Evolutionary conservation across 2,329 filamentous ascomycete species (phyloP), one percentile per base, ranked within the genome.

Genomic region (Stemphylium vesicarium): DNA sequence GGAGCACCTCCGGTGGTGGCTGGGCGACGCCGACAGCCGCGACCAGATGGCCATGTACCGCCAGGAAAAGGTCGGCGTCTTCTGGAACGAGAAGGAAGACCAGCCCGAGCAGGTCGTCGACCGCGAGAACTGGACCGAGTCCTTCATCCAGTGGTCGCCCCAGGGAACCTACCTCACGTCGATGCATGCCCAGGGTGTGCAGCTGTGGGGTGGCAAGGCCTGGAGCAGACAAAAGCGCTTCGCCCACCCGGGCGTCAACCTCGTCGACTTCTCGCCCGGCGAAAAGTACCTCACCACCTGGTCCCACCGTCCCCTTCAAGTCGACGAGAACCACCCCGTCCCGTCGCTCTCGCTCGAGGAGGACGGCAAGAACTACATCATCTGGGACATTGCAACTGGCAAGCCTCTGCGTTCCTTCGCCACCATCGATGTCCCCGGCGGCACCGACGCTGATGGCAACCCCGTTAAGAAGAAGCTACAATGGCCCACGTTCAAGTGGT

Each of bases 401-500:
- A 90, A 94, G 76, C 92, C 94, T 52, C 84, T 99, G 45, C 90
- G 95, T 61, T 98, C 95, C 0, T 99, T 99, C 74, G 88, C 91
- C 60, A 96, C 94, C 66, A 85, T 96, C 61, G 95, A 99, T 65
- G 80, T 91, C 12, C 86, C 90, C 26, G 84, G 84, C 62, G 82
- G 85, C 43, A 78, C 77, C 44, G 87, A 88, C 51, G 82, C 82
- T 33, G 85, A 88, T 33, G 86, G 85, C 57, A 82, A 86, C 57
- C 84, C 85, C 26, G 80, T 85, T 62, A 96, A 96, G 83, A 91
- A 92, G 78, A 97, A 97, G 85, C 87, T 96, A 68, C 91, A 95
- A 73, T 99, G 95, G 95, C 95, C 95, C 20, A 93, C 94, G 2
- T 99, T 99, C 87, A 99, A 99, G 82, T 99, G 95, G 95, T 98